Conservation (phyloP, 805 yeast species). For the Hanseniaspora lindneri region DNA sequence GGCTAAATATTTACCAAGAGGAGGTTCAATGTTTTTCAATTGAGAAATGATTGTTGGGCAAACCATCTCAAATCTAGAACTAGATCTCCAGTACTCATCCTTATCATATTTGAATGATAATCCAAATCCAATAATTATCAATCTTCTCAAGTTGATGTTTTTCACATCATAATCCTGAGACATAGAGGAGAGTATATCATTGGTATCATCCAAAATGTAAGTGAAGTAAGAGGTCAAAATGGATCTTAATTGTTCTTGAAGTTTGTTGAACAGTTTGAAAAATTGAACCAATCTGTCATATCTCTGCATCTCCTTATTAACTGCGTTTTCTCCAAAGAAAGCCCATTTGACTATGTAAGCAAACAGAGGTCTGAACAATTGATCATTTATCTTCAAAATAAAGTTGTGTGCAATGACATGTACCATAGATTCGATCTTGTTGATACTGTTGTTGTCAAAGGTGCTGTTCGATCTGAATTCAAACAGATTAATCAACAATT, state of each 20-base stretch:
- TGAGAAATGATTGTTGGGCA: constrained; percentile 54
- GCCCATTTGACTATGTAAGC: constrained; percentile 87
- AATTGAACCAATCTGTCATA: constrained; percentile 56
- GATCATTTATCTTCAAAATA: constrained; percentile 87
- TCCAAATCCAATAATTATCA: constrained; percentile 58
- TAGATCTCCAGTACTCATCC: constrained; percentile 90
- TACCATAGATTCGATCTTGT: constrained; percentile 68
- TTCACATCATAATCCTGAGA: constrained; percentile 19
- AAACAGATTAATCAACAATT: constrained; percentile 55
- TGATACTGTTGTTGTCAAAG: constrained; percentile 61
- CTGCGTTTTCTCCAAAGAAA: constrained; percentile 64
- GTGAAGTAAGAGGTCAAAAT: constrained; percentile 82
- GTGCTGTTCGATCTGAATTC: constrained; percentile 50
- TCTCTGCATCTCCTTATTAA: constrained; percentile 35
- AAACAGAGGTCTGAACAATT: constrained; percentile 83
- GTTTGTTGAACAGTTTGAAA: constrained; percentile 71
- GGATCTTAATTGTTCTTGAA: constrained; percentile 73
- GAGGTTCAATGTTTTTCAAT: constrained; percentile 53
- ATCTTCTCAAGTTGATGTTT: constrained; percentile 53
- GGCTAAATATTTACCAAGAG: constrained; percentile 68
- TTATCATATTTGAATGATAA: constrained; percentile 79
- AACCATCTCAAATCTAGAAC: constrained; percentile 67
- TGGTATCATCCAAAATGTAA: constrained; percentile 67
- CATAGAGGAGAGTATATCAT: constrained; percentile 42
- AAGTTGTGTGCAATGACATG: constrained; percentile 60